Conservation (phyloP, 305 asterid genomes). For the Fraxinus latifolia region DNA sequence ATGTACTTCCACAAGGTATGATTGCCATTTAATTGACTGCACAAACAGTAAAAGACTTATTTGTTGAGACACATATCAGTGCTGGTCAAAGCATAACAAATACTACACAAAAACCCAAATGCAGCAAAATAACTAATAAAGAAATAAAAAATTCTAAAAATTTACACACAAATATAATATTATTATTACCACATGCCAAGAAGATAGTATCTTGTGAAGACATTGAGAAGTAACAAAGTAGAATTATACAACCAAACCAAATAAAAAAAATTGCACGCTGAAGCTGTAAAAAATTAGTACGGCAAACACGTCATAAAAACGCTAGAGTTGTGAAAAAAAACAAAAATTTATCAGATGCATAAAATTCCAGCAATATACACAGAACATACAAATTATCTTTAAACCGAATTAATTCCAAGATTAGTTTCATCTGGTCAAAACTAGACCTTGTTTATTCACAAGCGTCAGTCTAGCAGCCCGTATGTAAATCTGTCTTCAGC, state of each 20-base stretch:
- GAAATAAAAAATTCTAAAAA: neutral
- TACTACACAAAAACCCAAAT: neutral
- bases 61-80: neutral
- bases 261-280: neutral
- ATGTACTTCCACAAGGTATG: conserved; percentile 86
- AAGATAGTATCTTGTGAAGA: neutral
- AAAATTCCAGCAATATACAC: neutral
- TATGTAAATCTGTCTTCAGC: neutral
- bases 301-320: neutral
- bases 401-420: neutral
- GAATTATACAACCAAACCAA: neutral
- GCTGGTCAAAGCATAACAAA: neutral
- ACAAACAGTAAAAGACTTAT: neutral
- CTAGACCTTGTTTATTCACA: neutral
- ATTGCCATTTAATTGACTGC: conserved; percentile 70
- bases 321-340: no score
- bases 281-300: neutral
- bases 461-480: neutral
- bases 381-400: neutral
- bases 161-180: neutral
- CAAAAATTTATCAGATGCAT: neutral
- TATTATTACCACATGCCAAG: neutral
- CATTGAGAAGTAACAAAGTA: neutral
- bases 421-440: neutral
- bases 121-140: neutral